These are phyloP conservation scores for Fraxinus excelsior DNA, from an alignment of 257 asterid genomes.

Conservation along the genomic window DNA sequence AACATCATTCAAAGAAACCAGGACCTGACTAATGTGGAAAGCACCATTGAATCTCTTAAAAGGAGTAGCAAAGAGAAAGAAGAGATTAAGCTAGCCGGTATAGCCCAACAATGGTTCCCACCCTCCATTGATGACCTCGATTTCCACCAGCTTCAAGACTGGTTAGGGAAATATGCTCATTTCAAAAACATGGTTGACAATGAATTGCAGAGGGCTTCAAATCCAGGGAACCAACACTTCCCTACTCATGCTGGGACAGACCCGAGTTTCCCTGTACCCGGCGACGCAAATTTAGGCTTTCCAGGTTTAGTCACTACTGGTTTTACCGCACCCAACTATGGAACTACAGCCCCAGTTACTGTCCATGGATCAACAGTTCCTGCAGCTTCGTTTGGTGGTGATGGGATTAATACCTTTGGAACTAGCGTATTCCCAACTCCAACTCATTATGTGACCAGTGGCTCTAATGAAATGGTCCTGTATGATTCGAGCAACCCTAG, in stretches of 20 bases:
- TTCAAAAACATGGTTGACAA: not conserved
- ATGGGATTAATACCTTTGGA: not conserved
- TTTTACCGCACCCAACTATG: too few relatives aligned
- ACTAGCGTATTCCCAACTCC: not conserved
- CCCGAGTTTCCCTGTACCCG: not conserved
- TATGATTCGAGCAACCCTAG: not conserved
- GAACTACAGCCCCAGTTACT: not conserved
- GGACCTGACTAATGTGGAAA: not conserved
- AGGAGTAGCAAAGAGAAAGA: not conserved
- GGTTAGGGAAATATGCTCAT: not conserved
- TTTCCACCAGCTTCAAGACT: not conserved
- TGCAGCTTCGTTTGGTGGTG: not conserved
- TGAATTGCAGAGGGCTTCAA: not conserved
- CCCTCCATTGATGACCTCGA: not conserved
- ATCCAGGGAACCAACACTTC: not conserved
- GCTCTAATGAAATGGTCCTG: not conserved
- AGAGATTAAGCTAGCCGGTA: not conserved
- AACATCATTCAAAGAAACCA: not conserved
- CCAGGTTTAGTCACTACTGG: not conserved
- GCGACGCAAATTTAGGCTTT: not conserved
- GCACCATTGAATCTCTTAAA: not conserved
- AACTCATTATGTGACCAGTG: not conserved
- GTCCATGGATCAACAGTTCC: not conserved
- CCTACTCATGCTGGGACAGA: not conserved
- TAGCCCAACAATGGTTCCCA: not conserved